These are phyloP conservation scores for Starmerella sirachaensis DNA, from an alignment of 805 yeast genomes.

Conservation along the genomic window DNA sequence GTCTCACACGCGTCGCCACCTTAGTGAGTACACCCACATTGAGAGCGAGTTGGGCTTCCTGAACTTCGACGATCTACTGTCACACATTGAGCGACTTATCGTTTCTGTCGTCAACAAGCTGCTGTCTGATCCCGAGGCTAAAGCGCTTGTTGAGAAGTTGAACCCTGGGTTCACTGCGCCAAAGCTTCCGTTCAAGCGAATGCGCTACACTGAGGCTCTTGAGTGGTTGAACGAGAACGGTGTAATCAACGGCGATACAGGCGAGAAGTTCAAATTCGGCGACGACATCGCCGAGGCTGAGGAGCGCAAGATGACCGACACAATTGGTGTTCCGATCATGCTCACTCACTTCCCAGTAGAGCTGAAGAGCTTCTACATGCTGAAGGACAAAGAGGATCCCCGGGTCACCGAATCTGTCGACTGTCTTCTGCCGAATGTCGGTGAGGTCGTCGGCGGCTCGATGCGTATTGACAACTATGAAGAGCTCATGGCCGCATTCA, in stretches of 20 bases:
- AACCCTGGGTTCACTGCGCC: constrained; percentile 89
- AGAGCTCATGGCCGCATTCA: constrained; percentile 80
- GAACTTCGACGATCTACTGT: constrained; percentile 71
- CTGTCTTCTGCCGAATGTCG: constrained; percentile 97
- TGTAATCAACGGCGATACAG: constrained; percentile 79
- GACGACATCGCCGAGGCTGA: constrained; percentile 99
- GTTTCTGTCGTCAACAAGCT: constrained; percentile 60
- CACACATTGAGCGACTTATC: constrained; percentile 73
- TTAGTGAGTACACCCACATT: constrained; percentile 92
- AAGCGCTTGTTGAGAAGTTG: constrained; percentile 77
- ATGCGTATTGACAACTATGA: constrained; percentile 84
- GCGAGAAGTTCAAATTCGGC: constrained; percentile 84
- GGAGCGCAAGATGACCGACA: constrained; percentile 96
- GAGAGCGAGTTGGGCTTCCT: constrained; percentile 90
- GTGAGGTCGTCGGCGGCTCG: constrained; percentile 98
- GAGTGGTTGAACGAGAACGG: constrained; percentile 95
- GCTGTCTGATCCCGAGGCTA: constrained; percentile 81
- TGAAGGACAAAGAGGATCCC: constrained; percentile 75
- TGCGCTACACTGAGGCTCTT: constrained; percentile 82
- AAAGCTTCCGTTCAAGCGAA: constrained; percentile 72
- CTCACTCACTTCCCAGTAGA: constrained; percentile 92
- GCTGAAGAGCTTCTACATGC: constrained; percentile 97
- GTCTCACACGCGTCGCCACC: constrained; percentile 96
- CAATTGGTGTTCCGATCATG: constrained; percentile 82
- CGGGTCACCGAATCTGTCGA: constrained; percentile 97